Base-by-base conservation (phyloP, 805 yeast species). In the Pichia nakasei region DNA sequence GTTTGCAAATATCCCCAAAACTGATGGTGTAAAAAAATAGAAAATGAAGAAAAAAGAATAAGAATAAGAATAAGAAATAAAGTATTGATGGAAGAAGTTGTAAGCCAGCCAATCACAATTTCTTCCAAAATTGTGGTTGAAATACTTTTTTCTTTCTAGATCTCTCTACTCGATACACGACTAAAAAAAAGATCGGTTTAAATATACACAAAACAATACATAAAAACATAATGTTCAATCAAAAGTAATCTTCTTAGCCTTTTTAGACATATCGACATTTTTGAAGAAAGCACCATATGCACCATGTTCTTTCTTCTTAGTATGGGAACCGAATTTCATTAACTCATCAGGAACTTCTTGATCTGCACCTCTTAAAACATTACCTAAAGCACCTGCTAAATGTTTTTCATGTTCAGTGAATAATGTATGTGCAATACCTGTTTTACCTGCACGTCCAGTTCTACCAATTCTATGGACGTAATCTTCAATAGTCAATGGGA, bases 381-480 rank as follows among this genome's bases (percentile, higher is more conserved):
- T 93, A 67, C 85, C 82, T 53, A 93, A 70, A 3, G 95, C 97
- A 51, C 98, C 97, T 47, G 95, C 83, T 42, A 93, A 73, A 64
- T 91, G 97, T 64, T 93, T 93, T 63, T 93, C 97, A 58, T 88
- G 93, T 52, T 89, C 97, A 8, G 98, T 93, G 70, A 93, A 93
- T 38, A 93, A 71, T 2, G 99, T 91, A 61, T 89, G 94, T 15
- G 99, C 95, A 50, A 80, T 78, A 59, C 99, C 99, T 1, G 88
- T 73, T 65, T 83, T 85, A 77, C 98, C 98, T 58, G 99, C 99
- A 80, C 99, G 93, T 71, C 99, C 99, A 61, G 99, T 93, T 81
- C 98, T 91, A 78, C 98, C 98, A 63, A 93, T 93, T 75, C 98
- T 85, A 75, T 93, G 98, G 48, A 93, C 98, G 64, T 93, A 93